Percentiles rank a stretch among this genome's conserved stretches.
phyloP scores from a whole-genome alignment of 148 eudicot genomes.

The Vaccinium myrtillus region DNA sequence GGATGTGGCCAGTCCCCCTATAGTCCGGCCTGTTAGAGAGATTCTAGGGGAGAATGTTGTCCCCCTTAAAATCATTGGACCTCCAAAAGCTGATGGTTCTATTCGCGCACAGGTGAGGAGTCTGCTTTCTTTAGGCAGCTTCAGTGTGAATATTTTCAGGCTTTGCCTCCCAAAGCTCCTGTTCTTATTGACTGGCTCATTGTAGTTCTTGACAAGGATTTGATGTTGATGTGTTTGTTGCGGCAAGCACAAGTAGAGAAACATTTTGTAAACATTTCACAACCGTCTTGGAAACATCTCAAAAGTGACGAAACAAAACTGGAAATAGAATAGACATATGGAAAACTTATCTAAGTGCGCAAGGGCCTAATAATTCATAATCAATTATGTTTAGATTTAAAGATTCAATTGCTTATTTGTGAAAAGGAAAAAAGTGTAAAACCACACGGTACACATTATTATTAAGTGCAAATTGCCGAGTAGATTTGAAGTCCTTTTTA shows the following conservation, averaged over 20 bases:
- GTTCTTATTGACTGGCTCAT: background rate
- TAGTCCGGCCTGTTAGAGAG: slow-evolving; percentile 81
- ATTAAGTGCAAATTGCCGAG: background rate
- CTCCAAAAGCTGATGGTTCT: slow-evolving; percentile 71
- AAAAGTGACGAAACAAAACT: background rate
- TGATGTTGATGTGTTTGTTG: background rate
- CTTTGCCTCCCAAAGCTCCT: background rate
- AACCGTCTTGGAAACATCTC: background rate
- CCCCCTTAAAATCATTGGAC: slow-evolving; percentile 83
- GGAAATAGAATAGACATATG: background rate
- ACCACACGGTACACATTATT: background rate
- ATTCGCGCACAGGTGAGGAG: slow-evolving; percentile 54
- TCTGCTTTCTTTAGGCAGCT: slow-evolving; percentile 4
- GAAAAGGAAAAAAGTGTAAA: background rate
- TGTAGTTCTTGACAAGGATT: background rate
- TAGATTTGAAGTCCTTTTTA: background rate
- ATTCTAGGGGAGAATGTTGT: slow-evolving; percentile 75
- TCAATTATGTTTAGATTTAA: background rate
- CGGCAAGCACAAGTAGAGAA: background rate
- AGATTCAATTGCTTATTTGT: background rate
- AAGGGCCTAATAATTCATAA: background rate
- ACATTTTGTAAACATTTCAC: background rate
- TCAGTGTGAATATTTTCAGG: background rate
- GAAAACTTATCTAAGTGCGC: background rate
- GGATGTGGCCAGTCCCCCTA: slow-evolving; percentile 61